Base-by-base conservation (phyloP, 2,329 filamentous ascomycete species). In the Fusarium succisae region DNA sequence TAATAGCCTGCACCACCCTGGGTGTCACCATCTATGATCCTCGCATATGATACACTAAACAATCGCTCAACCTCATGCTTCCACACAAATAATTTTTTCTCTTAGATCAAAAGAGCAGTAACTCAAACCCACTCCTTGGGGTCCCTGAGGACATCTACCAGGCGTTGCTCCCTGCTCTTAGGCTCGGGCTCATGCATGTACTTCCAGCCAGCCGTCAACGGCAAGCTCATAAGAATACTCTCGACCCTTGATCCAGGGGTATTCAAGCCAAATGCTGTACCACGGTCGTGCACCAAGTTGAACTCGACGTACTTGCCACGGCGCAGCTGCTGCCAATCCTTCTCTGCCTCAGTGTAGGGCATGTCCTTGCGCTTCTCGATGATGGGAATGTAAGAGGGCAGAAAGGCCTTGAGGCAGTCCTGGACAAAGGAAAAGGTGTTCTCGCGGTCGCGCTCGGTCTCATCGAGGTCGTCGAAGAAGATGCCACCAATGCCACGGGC, bases 241-340 rank as follows among this genome's bases (percentile, higher is more conserved):
- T 99, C 96, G 6, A 99, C 91, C 70, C 96, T 89, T 11, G 95
- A 93, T 47, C 94, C 94, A 0, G 96, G 96, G 0, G 96, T 98
- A 80, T 96, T 96, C 73, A 99, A 86, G 4, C 96, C 96, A 82
- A 99, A 99, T 13, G 93, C 92, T 5, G 96, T 99, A 6, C 96
- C 96, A 32, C 96, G 91, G 84, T 99, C 96, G 84, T 99, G 95
- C 63, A 99, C 94, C 43, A 99, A 88, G 84, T 99, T 99, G 84
- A 99, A 99, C 84, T 99, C 96, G 72, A 99, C 96, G 81, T 99
- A 99, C 79, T 95, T 89, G n/a, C 96, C 96, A 74, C 96, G 87
- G 56, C 96, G 90, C 72, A 99, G 87, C 86, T 98, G 96, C 85
- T 99, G 96, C 96, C 96, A 99, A 75, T 94, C 91, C 86, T 98